phyloP scores from a whole-genome alignment of 345 rosid species.

The Camelina neglecta region DNA sequence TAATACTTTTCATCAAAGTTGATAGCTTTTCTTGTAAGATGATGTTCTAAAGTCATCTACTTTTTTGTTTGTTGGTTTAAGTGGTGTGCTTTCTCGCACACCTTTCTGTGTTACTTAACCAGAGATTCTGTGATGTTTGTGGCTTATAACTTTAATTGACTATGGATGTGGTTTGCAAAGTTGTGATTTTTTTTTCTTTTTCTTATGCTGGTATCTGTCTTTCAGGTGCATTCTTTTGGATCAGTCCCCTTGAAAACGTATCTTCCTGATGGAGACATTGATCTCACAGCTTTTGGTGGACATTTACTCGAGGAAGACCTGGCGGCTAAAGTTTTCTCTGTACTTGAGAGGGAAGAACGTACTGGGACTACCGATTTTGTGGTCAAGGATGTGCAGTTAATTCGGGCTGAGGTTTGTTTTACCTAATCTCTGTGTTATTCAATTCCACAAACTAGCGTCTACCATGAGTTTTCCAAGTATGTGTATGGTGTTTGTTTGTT shows the following conservation, averaged over 20 bases:
- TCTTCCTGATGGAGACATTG: constrained; percentile 98
- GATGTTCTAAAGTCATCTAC: neutral
- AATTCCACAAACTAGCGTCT: neutral
- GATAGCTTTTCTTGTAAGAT: constrained; percentile 6
- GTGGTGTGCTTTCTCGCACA: neutral
- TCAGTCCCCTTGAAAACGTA: constrained; percentile 94
- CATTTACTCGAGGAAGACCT: constrained; percentile 61
- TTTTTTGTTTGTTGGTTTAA: neutral
- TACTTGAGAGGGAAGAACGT: constrained; percentile 74
- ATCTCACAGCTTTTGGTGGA: constrained; percentile 81
- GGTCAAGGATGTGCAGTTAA: constrained; percentile 76
- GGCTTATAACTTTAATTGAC: constrained; percentile 14
- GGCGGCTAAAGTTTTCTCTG: constrained; percentile 59
- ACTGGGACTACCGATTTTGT: constrained; percentile 60
- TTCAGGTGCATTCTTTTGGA: constrained; percentile 86
- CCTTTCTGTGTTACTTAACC: neutral
- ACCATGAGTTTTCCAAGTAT: constrained; percentile 12
- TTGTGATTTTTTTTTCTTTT: constrained; percentile 15
- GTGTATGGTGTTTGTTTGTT: constrained; percentile 18
- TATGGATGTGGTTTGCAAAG: constrained; percentile 4
- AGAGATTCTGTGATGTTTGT: neutral
- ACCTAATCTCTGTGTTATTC: constrained; percentile 7
- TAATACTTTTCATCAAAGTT: neutral
- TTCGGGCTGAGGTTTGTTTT: constrained; percentile 72
- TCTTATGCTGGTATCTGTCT: constrained; percentile 17